Base-by-base conservation (phyloP, 768 basidiomycete species). In the Auricularia sp. region DNA sequence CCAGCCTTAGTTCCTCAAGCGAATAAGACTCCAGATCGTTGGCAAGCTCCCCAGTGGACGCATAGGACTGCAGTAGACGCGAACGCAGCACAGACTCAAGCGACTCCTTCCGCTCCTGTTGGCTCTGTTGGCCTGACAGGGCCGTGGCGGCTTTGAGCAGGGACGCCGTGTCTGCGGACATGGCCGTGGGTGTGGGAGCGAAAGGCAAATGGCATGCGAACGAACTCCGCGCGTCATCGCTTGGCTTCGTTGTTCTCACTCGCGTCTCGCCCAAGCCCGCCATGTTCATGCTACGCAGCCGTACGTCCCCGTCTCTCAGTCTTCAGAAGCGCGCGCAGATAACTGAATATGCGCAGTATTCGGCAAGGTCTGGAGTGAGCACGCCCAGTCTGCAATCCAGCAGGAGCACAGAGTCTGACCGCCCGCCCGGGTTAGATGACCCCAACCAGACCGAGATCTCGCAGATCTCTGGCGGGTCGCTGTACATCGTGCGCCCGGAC, bases 401-500 rank as follows among this genome's bases (percentile, higher is more conserved):
- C 39, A 7, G 8, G 13, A 33, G 36, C 14, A 21, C 3, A 16
- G n/a, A 34, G 54, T 61, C 18, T 65, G 39, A 54, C 24, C 59
- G 45, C 39, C 24, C 16, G 35, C n/a, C n/a, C 24, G 54, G 37
- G 54, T 65, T 68, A 95, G 94, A 94, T 73, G 94, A 96, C 75
- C 90, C 94, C 51, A 92, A 95, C 75, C 92, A 93, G 63, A 85
- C 93, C 37, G 96, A 98, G 76, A 89, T 98, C 47, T 92, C 94
- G 62, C 95, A 96, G 78, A 92, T 98, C 65, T 88, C 91, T 24
- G 86, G 88, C 39, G 96, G 96, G 2, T 89, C 93, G 74, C 84
- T 99, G 33, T 94, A 88, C 77, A 86, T 98, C 64, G 87, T 95
- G 63, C 85, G 96, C 45, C 91, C 94, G 47, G 94, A 92, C 63